phyloP scores from a whole-genome alignment of 345 rosid species.

The Populus pruinosa region DNA sequence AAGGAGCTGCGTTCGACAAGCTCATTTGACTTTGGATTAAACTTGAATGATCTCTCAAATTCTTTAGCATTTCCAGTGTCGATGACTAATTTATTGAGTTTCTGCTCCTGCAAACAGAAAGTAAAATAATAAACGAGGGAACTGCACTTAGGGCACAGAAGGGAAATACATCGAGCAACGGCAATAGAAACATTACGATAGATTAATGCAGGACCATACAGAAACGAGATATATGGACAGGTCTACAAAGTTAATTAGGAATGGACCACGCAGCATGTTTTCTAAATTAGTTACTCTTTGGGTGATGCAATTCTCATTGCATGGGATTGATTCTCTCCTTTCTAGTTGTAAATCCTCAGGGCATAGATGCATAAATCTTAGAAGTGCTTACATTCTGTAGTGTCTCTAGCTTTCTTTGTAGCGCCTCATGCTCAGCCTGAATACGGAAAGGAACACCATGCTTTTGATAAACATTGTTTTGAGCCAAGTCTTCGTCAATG shows the following conservation, averaged over 20 bases:
- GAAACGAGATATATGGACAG: not conserved
- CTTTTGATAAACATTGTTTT: constrained; percentile 83
- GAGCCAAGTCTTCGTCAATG: constrained; percentile 86
- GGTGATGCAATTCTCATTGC: not conserved
- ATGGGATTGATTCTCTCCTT: not conserved
- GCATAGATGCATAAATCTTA: not conserved
- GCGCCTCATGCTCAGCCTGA: constrained; percentile 87
- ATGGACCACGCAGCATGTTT: too few species aligned
- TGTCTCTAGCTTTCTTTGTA: constrained; percentile 81
- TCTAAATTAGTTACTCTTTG: not conserved
- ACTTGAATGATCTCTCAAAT: constrained; percentile 69
- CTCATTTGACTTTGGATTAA: constrained; percentile 41
- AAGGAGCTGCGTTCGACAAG: constrained; percentile 34
- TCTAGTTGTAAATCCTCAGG: not conserved
- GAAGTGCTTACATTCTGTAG: constrained; percentile 57
- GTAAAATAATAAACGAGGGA: not conserved
- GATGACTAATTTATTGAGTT: constrained; percentile 60
- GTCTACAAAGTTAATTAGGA: not conserved
- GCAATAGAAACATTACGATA: not conserved
- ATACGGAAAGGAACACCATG: constrained; percentile 92
- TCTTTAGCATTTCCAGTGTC: constrained; percentile 65
- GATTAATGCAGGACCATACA: not conserved
- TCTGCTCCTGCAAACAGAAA: constrained; percentile 66
- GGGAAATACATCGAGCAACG: not conserved
- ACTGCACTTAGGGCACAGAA: not conserved